These are phyloP conservation scores for Quercus glauca DNA, from an alignment of 306 rosid genomes.

Conservation along the genomic window DNA sequence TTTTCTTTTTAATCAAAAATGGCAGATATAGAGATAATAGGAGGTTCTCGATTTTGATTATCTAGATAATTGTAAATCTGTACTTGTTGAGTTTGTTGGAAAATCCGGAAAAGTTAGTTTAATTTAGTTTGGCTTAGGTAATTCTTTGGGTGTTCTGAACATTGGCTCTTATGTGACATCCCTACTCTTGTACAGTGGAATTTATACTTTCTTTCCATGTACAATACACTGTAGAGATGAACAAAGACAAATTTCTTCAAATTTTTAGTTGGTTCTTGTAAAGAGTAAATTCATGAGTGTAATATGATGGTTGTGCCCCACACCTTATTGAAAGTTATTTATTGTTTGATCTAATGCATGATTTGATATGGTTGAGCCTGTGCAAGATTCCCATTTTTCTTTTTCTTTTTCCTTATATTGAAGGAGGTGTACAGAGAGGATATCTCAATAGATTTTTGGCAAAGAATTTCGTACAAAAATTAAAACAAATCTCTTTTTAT, in stretches of 20 bases:
- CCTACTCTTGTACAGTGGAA: slow-evolving; percentile 48
- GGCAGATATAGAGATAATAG: slow-evolving; percentile 3
- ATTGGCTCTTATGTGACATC: slow-evolving; percentile 11
- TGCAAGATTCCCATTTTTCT: neutral
- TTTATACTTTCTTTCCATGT: slow-evolving; percentile 26
- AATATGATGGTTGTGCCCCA: neutral
- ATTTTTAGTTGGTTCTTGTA: neutral
- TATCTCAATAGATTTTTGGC: neutral
- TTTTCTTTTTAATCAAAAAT: slow-evolving; percentile 12
- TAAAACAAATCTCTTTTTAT: neutral
- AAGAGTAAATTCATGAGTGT: neutral
- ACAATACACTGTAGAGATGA: slow-evolving; percentile 18
- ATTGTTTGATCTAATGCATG: neutral
- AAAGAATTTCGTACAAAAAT: neutral
- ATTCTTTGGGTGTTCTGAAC: slow-evolving; percentile 14
- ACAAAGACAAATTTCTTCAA: neutral
- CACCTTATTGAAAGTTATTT: neutral
- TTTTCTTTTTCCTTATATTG: neutral
- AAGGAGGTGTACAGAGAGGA: neutral
- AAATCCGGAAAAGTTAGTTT: slow-evolving; percentile 10
- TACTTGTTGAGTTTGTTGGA: slow-evolving; percentile 8
- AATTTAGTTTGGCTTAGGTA: slow-evolving; percentile 23
- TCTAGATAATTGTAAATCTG: slow-evolving; percentile 40
- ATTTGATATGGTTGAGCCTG: neutral
- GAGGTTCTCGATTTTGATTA: slow-evolving; percentile 19